These are phyloP conservation scores for Moelleriella libera DNA, from an alignment of 2,329 filamentous ascomycete genomes.

Conservation along the genomic window DNA sequence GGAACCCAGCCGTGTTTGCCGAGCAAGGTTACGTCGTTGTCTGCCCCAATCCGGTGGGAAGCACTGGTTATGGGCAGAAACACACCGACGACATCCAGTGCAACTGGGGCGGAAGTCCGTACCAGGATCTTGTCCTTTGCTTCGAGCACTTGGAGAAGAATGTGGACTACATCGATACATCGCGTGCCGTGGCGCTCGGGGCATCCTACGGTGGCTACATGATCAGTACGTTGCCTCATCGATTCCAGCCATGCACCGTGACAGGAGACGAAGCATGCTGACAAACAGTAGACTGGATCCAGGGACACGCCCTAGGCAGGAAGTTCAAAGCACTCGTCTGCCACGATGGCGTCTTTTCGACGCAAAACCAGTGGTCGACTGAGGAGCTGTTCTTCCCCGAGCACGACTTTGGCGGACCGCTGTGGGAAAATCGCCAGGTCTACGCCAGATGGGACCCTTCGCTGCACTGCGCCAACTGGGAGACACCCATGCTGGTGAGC, in stretches of 20 bases:
- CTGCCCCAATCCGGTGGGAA: conserved; percentile 70
- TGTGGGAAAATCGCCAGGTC: conserved; percentile 45
- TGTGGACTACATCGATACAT: conserved; percentile 53
- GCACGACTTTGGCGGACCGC: conserved; percentile 50
- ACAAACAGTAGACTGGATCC: conserved; percentile 58
- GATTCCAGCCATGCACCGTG: neutral
- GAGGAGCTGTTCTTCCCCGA: conserved; percentile 60
- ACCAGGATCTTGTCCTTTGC: conserved; percentile 65
- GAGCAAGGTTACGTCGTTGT: conserved; percentile 80
- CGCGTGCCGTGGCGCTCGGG: conserved; percentile 57
- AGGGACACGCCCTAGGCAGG: conserved; percentile 69
- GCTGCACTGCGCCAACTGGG: conserved; percentile 53
- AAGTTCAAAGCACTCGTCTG: conserved; percentile 80
- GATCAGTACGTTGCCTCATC: conserved; percentile 39
- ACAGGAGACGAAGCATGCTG: conserved; percentile 5
- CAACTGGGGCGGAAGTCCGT: conserved; percentile 77
- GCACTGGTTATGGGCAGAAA: conserved; percentile 67
- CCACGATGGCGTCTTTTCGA: conserved; percentile 76
- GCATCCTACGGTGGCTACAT: conserved; percentile 66
- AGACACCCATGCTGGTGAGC: conserved; percentile 66
- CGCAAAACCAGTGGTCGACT: conserved; percentile 47
- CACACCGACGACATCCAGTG: conserved; percentile 63
- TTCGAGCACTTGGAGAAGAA: conserved; percentile 60
- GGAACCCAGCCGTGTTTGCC: conserved; percentile 77
- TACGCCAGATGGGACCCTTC: conserved; percentile 62